These are phyloP conservation scores for Phanerochaete sordida DNA, from an alignment of 768 basidiomycete genomes.

Conservation along the genomic window DNA sequence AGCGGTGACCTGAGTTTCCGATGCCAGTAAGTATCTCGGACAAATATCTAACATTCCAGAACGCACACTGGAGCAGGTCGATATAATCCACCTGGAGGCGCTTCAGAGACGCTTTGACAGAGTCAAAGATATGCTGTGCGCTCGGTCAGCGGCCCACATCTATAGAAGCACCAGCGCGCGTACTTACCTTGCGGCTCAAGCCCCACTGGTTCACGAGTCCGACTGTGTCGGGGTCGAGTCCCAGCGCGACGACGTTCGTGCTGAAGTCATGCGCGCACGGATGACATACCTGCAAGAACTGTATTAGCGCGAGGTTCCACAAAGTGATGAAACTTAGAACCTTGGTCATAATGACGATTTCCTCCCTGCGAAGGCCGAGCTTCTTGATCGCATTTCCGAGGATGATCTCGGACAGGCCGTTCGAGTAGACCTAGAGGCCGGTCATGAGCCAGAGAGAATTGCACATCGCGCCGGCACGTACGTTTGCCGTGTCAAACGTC, in stretches of 20 bases:
- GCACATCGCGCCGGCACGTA: not conserved
- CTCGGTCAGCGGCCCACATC: too few relatives aligned
- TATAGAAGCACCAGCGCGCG: too few relatives aligned
- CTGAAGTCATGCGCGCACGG: not conserved
- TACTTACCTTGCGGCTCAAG: conserved; percentile 35
- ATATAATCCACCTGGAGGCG: conserved; percentile 74
- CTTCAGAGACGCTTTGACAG: conserved; percentile 56
- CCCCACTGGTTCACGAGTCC: conserved; percentile 37
- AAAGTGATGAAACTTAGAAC: too few relatives aligned
- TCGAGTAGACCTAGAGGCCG: conserved; percentile 32
- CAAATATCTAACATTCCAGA: too few relatives aligned
- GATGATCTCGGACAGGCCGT: conserved; percentile 40
- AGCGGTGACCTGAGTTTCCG: too few relatives aligned
- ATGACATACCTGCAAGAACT: not conserved
- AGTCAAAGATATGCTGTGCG: conserved; percentile 68
- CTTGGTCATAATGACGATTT: conserved; percentile 52
- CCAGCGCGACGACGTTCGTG: not conserved
- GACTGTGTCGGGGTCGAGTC: conserved; percentile 15
- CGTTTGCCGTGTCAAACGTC: conserved; percentile 36
- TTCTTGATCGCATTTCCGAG: conserved; percentile 46
- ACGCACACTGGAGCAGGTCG: conserved; percentile 75
- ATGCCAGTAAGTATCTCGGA: too few relatives aligned
- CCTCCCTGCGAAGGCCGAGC: conserved; percentile 43
- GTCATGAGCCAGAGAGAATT: too few relatives aligned
- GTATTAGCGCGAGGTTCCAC: too few relatives aligned